Percentiles rank a stretch among this genome's conserved stretches.
phyloP scores from a whole-genome alignment of 345 rosid genomes.

The Lumnitzera littorea region DNA sequence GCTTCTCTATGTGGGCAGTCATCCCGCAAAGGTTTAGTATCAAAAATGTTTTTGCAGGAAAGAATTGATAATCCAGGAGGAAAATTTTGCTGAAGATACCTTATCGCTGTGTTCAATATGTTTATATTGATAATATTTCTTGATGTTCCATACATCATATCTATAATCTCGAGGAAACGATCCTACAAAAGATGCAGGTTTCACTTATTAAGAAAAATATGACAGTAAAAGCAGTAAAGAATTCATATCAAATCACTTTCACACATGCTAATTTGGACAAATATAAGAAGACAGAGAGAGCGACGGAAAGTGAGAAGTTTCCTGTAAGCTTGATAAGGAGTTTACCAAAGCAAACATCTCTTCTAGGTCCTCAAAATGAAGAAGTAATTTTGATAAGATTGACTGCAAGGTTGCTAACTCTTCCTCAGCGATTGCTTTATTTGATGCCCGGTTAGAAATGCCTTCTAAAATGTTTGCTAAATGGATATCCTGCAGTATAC shows the following conservation, averaged over 20 bases:
- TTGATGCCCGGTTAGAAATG: slow-evolving; percentile 32
- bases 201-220: background rate
- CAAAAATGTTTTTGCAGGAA: no score
- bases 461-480: slow-evolving; percentile 50
- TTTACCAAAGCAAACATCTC: slow-evolving; percentile 62
- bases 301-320: background rate
- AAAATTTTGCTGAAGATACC: slow-evolving; percentile 27
- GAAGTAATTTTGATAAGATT: slow-evolving; percentile 64
- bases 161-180: slow-evolving; percentile 73
- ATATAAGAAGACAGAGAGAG: slow-evolving; percentile 2
- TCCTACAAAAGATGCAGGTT: slow-evolving; percentile 29
- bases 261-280: background rate
- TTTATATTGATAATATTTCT: slow-evolving; percentile 48
- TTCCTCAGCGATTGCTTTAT: slow-evolving; percentile 52
- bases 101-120: slow-evolving; percentile 61
- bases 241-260: no score
- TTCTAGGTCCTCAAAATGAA: slow-evolving; percentile 57
- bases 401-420: slow-evolving; percentile 71
- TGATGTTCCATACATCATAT: slow-evolving; percentile 64
- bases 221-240: background rate
- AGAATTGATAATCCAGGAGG: no score
- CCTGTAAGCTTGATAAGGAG: slow-evolving; percentile 6
- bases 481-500: slow-evolving; percentile 46
- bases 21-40: no score
- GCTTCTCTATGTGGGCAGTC: no score